Base-by-base conservation (phyloP, 2,329 filamentous ascomycete species). In the Trichoderma semiorbis region DNA sequence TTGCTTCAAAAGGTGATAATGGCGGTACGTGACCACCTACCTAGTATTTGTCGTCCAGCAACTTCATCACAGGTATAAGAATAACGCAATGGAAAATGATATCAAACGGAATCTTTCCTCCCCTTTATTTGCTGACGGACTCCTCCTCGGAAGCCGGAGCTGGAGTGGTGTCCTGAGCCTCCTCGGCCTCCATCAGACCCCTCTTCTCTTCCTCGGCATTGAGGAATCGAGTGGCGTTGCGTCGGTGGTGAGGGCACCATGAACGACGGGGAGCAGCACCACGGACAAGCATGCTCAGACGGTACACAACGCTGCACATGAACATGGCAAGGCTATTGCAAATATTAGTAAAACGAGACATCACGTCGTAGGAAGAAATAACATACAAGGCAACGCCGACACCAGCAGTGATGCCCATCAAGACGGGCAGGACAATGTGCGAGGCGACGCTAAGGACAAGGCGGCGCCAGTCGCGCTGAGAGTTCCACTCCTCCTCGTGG, bases 401-500 rank as follows among this genome's bases (percentile, higher is more conserved):
- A 77, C 92, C 92, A 58, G 90, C 90, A 28, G 89, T 85, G 74
- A 93, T 85, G 72, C 92, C 92, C 74, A 93, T 85, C 67, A 92
- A 81, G 68, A 93, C 84, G 2, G 92, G 92, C 50, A 93, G 83
- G 62, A 93, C 79, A 58, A 94, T 86, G 73, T 91, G 88, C 47
- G 89, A 83, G 74, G 87, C 84, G 64, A 92, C 84, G 75, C 87
- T 87, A 77, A 85, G 84, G 61, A 89, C 74, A 30, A 89, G 80
- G 73, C 64, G 74, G 70, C 75, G 78, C 61, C 75, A 77, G 69
- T 77, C 74, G 62, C 73, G 73, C 77, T 73, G 79, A 50, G 34
- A 62, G 72, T 58, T 73, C 64, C 65, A 66, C 11, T 71, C 43
- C 55, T 71, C 34, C 28, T 53, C 62, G 24, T 36, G 21, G 26